A percentile compares a stretch with the other conserved stretches of the same genome.
Conservation (phyloP, 2,329 filamentous ascomycete genomes). For the Talaromyces sp. region DNA sequence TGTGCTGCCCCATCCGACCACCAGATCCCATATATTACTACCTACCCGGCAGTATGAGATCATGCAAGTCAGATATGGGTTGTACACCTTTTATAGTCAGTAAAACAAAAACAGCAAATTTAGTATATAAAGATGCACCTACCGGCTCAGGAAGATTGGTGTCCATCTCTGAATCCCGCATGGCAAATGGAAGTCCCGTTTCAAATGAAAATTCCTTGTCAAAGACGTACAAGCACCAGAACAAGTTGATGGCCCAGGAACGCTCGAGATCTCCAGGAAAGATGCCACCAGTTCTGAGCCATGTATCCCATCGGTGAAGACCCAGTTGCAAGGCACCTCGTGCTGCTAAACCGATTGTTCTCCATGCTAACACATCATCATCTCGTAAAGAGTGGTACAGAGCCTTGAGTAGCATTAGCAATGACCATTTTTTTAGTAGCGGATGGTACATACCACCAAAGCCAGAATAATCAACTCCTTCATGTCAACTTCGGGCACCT, state of each 20-base stretch:
- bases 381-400: conserved; percentile 41
- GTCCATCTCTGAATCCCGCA: conserved; percentile 82
- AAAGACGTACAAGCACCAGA: conserved; percentile 81
- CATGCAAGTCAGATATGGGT: conserved; percentile 75
- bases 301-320: conserved; percentile 70
- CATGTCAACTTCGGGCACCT: conserved; percentile 34
- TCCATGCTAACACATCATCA: conserved; percentile 62
- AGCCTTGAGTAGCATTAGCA: conserved; percentile 17
- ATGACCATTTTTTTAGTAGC: conserved; percentile 12
- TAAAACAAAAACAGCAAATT: no score
- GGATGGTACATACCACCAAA: conserved; percentile 6
- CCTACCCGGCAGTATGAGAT: conserved; percentile 76
- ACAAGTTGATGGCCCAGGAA: conserved; percentile 59
- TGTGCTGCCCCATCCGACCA: conserved; percentile 64
- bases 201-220: conserved; percentile 85
- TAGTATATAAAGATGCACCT: conserved; percentile 16
- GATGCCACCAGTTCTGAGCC: conserved; percentile 50
- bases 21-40: conserved; percentile 78
- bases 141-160: conserved; percentile 72
- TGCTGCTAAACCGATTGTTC: conserved; percentile 79
- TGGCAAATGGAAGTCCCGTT: conserved; percentile 66
- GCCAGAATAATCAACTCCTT: conserved; percentile 28
- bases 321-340: conserved; percentile 10
- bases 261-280: conserved; percentile 33
- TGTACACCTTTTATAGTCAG: conserved; percentile 2